phyloP scores from a whole-genome alignment of 2,329 filamentous ascomycete species.

The Blastomyces percursus region DNA sequence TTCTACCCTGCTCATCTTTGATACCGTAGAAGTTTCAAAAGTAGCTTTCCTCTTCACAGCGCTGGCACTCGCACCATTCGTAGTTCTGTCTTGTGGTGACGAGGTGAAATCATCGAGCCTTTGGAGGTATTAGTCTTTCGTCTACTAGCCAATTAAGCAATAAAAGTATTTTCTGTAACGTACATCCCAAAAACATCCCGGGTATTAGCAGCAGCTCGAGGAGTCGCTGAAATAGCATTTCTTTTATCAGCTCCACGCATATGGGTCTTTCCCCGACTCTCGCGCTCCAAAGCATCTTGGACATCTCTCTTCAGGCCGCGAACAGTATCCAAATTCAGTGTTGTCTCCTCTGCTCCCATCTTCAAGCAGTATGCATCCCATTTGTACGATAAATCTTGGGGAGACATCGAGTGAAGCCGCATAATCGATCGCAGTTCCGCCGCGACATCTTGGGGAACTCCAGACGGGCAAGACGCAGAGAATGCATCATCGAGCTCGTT shows the following conservation, averaged over 20 bases:
- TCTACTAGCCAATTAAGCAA: not conserved
- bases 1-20: constrained; percentile 35
- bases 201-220: constrained; percentile 45
- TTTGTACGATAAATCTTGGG: constrained; percentile 91
- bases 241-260: constrained; percentile 55
- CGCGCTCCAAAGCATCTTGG: constrained; percentile 71
- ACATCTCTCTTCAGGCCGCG: constrained; percentile 76
- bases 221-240: constrained; percentile 44
- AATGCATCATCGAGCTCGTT: constrained; percentile 50
- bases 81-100: constrained; percentile 34
- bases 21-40: constrained; percentile 37
- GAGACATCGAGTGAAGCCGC: constrained; percentile 65
- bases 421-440: constrained; percentile 76
- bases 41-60: constrained; percentile 45
- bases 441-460: constrained; percentile 65
- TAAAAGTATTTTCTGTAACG: not conserved
- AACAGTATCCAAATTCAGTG: constrained; percentile 57
- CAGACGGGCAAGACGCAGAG: constrained; percentile 41
- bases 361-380: constrained; percentile 98
- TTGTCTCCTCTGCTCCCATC: constrained; percentile 72
- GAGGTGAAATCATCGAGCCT: constrained; percentile 59
- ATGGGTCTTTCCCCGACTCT: constrained; percentile 55
- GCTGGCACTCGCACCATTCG: constrained; percentile 28
- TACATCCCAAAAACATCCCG: constrained; percentile 77
- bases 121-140: constrained; percentile 8